A percentile compares a stretch with the other conserved stretches of the same genome.
phyloP scores from a whole-genome alignment of 805 yeast species.

The Isabelozyma pseudorhagii region DNA sequence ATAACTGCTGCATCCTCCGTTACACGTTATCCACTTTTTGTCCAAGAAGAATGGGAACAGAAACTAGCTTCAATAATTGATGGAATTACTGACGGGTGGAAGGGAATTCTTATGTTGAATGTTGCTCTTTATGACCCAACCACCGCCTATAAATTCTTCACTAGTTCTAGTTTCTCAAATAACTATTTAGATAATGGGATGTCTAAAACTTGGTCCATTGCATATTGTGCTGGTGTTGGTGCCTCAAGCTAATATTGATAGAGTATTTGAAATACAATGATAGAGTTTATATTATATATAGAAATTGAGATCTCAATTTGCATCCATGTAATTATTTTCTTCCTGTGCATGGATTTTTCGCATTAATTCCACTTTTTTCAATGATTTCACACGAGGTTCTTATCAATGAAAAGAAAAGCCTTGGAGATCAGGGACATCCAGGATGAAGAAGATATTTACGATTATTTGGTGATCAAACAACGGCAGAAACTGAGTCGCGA shows the following conservation, averaged over 20 bases:
- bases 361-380: background rate
- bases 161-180: conserved; percentile 4
- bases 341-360: background rate
- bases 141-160: conserved; percentile 14
- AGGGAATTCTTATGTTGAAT: conserved; percentile 41
- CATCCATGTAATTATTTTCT: background rate
- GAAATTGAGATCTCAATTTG: background rate
- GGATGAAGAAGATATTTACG: conserved; percentile 13
- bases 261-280: background rate
- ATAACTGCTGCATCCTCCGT: conserved; percentile 59
- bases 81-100: conserved; percentile 57
- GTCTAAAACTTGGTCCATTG: conserved; percentile 13
- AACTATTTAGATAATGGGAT: conserved; percentile 11
- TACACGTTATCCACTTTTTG: conserved; percentile 51
- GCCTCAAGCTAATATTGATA: background rate
- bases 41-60: conserved; percentile 42
- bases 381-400: background rate
- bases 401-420: background rate
- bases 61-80: conserved; percentile 30
- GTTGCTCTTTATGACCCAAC: conserved; percentile 14
- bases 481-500: conserved; percentile 3
- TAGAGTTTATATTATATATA: background rate
- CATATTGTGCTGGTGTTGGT: conserved; percentile 12
- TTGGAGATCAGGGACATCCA: conserved; percentile 4
- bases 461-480: conserved; percentile 6